phyloP scores from a whole-genome alignment of 73 alveolate species.

The Stentor roeselii region DNA sequence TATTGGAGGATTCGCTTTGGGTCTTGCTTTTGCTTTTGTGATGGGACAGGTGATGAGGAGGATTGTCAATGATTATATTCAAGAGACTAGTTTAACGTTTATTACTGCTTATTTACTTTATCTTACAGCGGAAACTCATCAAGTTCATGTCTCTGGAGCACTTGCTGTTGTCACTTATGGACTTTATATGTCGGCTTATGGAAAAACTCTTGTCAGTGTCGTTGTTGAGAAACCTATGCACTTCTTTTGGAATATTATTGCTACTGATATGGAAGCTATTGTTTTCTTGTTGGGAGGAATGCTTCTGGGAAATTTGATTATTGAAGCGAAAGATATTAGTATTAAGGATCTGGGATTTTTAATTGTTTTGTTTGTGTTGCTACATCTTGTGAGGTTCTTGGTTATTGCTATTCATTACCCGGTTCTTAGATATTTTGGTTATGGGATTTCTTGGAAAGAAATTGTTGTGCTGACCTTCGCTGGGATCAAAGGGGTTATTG shows the following conservation, averaged over 20 bases:
- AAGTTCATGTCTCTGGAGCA: slow-evolving; percentile 34
- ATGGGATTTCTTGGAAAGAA: slow-evolving; percentile 32
- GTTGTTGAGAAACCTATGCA: slow-evolving; percentile 37
- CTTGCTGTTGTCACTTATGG: slow-evolving; percentile 42
- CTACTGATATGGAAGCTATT: slow-evolving; percentile 32
- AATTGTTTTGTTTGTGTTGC: slow-evolving; percentile 35
- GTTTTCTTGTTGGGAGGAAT: slow-evolving; percentile 40
- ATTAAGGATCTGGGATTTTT: slow-evolving; percentile 32
- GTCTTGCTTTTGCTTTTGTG: slow-evolving; percentile 25
- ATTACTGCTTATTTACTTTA: slow-evolving; percentile 33
- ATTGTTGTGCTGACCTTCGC: slow-evolving; percentile 28
- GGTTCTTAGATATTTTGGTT: slow-evolving; percentile 33
- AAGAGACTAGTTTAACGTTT: slow-evolving; percentile 38
- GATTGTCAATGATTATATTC: slow-evolving; percentile 35
- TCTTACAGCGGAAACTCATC: slow-evolving; percentile 35
- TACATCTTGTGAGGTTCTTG: slow-evolving; percentile 34
- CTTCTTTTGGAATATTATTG: slow-evolving; percentile 29
- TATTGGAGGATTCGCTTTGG: slow-evolving; percentile 47
- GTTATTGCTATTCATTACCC: slow-evolving; percentile 30
- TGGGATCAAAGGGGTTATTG: slow-evolving; percentile 48
- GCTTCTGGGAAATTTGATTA: slow-evolving; percentile 23
- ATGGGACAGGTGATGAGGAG: slow-evolving; percentile 32
- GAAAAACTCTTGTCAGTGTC: slow-evolving; percentile 33
- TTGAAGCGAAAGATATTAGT: not conserved
- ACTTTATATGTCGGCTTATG: slow-evolving; percentile 38